phyloP scores from a whole-genome alignment of 441 rosid genomes.

The Euphorbia celastroides region DNA sequence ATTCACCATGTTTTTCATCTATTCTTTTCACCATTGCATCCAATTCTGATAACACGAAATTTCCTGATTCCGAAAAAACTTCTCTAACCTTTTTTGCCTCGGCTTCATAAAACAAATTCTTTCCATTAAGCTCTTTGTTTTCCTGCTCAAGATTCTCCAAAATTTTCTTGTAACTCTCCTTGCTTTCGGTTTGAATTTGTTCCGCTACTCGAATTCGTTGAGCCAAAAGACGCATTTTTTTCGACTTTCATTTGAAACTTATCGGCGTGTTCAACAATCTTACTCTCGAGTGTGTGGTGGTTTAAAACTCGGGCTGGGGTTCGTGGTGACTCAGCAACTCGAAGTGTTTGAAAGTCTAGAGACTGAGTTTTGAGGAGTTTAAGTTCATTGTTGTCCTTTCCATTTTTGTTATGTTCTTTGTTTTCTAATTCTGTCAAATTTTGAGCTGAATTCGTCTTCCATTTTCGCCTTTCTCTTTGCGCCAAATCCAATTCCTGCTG shows the following conservation, averaged over 20 bases:
- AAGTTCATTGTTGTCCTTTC: slow-evolving; percentile 30
- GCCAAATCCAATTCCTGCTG: slow-evolving; percentile 36
- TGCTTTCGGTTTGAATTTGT: slow-evolving; percentile 60
- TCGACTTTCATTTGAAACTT: slow-evolving; percentile 58
- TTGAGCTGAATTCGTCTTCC: slow-evolving; percentile 24
- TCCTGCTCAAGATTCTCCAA: slow-evolving; percentile 37
- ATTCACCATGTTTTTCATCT: slow-evolving; percentile 28
- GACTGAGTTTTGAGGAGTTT: slow-evolving; percentile 36
- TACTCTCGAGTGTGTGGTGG: slow-evolving; percentile 41
- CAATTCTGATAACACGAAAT: slow-evolving; percentile 19
- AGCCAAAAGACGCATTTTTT: slow-evolving; percentile 51
- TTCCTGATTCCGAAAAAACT: slow-evolving; percentile 22
- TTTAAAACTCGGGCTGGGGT: slow-evolving; percentile 24
- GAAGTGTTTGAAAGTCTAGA: slow-evolving; percentile 14
- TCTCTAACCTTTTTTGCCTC: slow-evolving; percentile 38
- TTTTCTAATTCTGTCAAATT: slow-evolving; percentile 28
- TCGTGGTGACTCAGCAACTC: slow-evolving; percentile 17
- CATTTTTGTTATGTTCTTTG: slow-evolving; percentile 31
- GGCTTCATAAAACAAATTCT: slow-evolving; percentile 24
- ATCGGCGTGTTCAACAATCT: slow-evolving; percentile 59
- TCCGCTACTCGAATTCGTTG: slow-evolving; percentile 65
- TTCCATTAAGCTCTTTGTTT: slow-evolving; percentile 27
- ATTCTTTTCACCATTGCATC: slow-evolving; percentile 31
- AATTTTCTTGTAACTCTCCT: slow-evolving; percentile 31
- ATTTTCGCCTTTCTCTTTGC: slow-evolving; percentile 23